These are phyloP conservation scores for Solanum verrucosum DNA, from an alignment of 257 asterid genomes.

Conservation along the genomic window DNA sequence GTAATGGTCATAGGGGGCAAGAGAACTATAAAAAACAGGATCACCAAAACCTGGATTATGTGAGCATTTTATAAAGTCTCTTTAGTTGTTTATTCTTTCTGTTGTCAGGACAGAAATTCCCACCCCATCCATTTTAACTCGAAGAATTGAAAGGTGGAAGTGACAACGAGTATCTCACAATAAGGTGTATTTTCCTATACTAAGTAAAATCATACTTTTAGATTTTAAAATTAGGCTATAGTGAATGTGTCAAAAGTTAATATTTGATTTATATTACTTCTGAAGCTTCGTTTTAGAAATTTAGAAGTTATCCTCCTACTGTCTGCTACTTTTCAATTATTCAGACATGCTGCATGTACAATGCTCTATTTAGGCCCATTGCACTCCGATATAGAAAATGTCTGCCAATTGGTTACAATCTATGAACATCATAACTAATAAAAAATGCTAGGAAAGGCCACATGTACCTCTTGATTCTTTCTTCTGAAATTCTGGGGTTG, in stretches of 20 bases:
- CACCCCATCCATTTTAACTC: neutral
- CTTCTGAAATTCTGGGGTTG: slow-evolving; percentile 15
- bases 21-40: neutral
- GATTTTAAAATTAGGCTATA: neutral
- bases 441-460: neutral
- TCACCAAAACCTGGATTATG: neutral
- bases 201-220: neutral
- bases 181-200: neutral
- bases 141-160: neutral
- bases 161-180: neutral
- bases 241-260: neutral
- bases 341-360: neutral
- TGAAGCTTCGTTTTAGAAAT: neutral
- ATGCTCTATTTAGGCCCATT: neutral
- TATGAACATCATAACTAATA: neutral
- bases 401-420: neutral
- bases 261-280: neutral
- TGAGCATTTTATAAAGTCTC: neutral
- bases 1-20: neutral
- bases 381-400: neutral
- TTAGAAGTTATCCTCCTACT: neutral
- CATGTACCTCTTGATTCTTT: slow-evolving; percentile 26
- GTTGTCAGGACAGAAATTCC: neutral
- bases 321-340: neutral
- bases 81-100: neutral